phyloP scores from a whole-genome alignment of 495 filamentous ascomycete genomes.

The Aspergillus conjunctus region DNA sequence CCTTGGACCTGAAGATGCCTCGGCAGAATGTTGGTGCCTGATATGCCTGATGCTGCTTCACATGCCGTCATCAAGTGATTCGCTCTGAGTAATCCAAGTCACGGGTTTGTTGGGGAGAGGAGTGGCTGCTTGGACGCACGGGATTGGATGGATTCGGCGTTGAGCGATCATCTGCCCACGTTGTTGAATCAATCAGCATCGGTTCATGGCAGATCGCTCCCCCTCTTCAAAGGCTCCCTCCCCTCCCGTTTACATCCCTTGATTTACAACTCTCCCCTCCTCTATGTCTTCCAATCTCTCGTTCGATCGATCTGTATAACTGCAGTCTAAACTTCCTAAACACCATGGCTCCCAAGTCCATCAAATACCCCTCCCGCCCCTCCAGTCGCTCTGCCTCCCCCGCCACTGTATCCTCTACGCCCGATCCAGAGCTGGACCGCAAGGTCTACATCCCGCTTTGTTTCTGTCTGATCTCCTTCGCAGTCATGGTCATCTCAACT shows the following conservation, averaged over 20 bases:
- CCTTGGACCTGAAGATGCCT: not conserved
- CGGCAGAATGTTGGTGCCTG: constrained; percentile 8
- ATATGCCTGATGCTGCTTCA: constrained; percentile 11
- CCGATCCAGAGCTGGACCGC: constrained; percentile 39
- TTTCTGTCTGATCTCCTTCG: constrained; percentile 49
- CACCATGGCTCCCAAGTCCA: constrained; percentile 25
- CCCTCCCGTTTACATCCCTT: constrained; percentile 1
- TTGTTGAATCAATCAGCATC: constrained; percentile 21
- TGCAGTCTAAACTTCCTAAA: not conserved
- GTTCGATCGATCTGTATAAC: not conserved
- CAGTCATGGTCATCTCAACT: constrained; percentile 45
- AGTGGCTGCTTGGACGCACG: not conserved
- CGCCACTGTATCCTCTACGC: constrained; percentile 11
- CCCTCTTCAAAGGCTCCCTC: constrained; percentile 1
- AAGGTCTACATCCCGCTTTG: constrained; percentile 46
- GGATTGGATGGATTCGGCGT: constrained; percentile 7
- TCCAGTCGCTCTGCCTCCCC: constrained; percentile 20
- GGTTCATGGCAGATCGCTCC: constrained; percentile 7
- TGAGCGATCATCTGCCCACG: constrained; percentile 19
- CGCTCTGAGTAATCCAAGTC: not conserved
- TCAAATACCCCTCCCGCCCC: constrained; percentile 21
- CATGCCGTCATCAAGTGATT: not conserved
- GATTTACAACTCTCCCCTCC: not conserved
- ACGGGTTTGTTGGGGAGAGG: not conserved
- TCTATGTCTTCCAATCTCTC: not conserved